Conservation (phyloP, 176 grass and related monocot genomes). For the Puccinellia tenuiflora region DNA sequence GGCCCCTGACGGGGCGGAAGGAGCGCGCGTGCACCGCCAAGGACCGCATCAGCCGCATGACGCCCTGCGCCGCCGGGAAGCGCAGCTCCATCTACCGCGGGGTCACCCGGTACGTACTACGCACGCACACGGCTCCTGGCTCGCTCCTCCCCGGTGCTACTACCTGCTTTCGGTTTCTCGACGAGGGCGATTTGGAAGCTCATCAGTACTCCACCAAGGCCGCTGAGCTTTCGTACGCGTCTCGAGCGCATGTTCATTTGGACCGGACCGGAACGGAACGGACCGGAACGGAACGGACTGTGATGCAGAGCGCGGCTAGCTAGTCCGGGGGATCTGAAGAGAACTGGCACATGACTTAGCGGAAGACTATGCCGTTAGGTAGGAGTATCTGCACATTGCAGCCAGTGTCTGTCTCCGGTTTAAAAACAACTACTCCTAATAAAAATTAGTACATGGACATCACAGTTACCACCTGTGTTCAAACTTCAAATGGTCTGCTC, state of each 20-base stretch:
- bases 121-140: background rate
- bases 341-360: background rate
- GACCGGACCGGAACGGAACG: background rate
- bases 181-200: background rate
- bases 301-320: background rate
- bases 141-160: background rate
- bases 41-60: slow-evolving; percentile 99
- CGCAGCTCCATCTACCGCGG: slow-evolving; percentile 99
- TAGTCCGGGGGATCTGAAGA: background rate
- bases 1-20: slow-evolving; percentile 46
- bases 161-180: background rate
- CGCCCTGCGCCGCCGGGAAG: slow-evolving; percentile 92
- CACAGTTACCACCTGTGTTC: background rate
- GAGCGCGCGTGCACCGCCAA: slow-evolving; percentile 95
- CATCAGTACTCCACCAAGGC: background rate
- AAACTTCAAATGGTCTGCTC: background rate
- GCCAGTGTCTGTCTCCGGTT: background rate
- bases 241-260: background rate
- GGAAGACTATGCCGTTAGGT: background rate
- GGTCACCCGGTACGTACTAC: slow-evolving; percentile 68
- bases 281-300: background rate
- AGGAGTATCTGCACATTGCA: background rate
- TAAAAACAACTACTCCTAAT: too few relatives aligned
- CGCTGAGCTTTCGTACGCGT: background rate
- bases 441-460: background rate